These are phyloP conservation scores for Aphanocladium album DNA, from an alignment of 2,329 filamentous ascomycete genomes.

Conservation along the genomic window DNA sequence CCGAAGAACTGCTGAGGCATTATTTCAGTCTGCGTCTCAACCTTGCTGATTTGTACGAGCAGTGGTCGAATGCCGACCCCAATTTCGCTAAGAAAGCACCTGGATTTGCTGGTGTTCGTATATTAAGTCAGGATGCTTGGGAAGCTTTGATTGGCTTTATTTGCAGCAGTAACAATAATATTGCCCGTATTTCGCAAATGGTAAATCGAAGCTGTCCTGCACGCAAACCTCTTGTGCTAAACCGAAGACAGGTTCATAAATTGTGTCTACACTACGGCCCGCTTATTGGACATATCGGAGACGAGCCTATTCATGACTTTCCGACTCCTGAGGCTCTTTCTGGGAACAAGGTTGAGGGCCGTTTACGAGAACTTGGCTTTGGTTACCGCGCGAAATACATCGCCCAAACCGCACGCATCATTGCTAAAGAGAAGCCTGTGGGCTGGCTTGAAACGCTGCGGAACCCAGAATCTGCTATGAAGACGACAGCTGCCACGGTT, in stretches of 20 bases:
- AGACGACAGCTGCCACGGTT: slow-evolving; percentile 26
- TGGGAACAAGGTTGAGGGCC: slow-evolving; percentile 68
- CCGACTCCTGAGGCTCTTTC: slow-evolving; percentile 71
- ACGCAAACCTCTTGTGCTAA: neutral
- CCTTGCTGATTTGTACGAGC: slow-evolving; percentile 67
- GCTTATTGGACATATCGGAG: slow-evolving; percentile 64
- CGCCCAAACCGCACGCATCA: slow-evolving; percentile 72
- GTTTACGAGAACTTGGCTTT: slow-evolving; percentile 79
- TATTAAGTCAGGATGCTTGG: slow-evolving; percentile 93
- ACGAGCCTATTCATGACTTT: slow-evolving; percentile 79
- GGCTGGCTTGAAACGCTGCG: slow-evolving; percentile 74
- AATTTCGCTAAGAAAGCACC: slow-evolving; percentile 88
- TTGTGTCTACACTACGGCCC: slow-evolving; percentile 82
- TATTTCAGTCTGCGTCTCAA: slow-evolving; percentile 87
- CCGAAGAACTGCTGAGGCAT: slow-evolving; percentile 66
- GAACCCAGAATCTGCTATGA: slow-evolving; percentile 66
- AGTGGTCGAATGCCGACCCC: slow-evolving; percentile 80
- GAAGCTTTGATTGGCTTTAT: slow-evolving; percentile 92
- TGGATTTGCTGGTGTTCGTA: slow-evolving; percentile 84
- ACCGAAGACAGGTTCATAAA: slow-evolving; percentile 63
- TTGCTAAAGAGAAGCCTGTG: slow-evolving; percentile 60
- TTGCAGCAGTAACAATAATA: slow-evolving; percentile 99
- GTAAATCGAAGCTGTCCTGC: slow-evolving; percentile 34
- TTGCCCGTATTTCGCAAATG: slow-evolving; percentile 92
- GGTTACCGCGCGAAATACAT: slow-evolving; percentile 95